Conservation (phyloP, 2,329 filamentous ascomycete species). For the Karstenula rhodostoma region DNA sequence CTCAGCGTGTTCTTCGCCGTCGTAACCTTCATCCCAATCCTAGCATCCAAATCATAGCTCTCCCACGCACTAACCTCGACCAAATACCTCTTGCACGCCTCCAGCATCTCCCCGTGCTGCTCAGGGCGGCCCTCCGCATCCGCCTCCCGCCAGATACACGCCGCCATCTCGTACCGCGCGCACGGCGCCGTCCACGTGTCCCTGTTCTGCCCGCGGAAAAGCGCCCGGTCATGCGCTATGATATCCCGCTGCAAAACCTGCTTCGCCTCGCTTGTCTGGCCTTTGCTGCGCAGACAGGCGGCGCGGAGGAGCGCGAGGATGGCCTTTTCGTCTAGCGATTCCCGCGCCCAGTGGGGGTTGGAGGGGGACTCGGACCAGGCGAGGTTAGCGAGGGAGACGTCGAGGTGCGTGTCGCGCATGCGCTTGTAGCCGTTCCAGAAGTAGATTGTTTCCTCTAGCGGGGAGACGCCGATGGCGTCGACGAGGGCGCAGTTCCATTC, state of each 20-base stretch:
- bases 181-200: constrained; percentile 78
- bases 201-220: constrained; percentile 66
- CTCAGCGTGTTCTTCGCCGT: constrained; percentile 72
- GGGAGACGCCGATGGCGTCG: constrained; percentile 82
- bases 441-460: constrained; percentile 89
- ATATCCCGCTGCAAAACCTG: constrained; percentile 69
- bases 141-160: constrained; percentile 77
- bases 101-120: constrained; percentile 56
- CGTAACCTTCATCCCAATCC: constrained; percentile 75
- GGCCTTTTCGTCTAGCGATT: constrained; percentile 67
- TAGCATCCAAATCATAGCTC: constrained; percentile 74
- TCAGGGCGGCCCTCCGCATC: constrained; percentile 48
- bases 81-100: constrained; percentile 71
- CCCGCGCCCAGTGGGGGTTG: constrained; percentile 60
- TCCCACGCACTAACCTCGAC: constrained; percentile 76
- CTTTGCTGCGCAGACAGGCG: constrained; percentile 65
- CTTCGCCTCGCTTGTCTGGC: constrained; percentile 70
- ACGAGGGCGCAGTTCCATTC: constrained; percentile 69
- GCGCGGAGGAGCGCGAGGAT: constrained; percentile 68
- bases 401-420: constrained; percentile 73
- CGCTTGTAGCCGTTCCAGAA: constrained; percentile 91
- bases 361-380: constrained; percentile 68
- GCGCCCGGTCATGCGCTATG: constrained; percentile 62
- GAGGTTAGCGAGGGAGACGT: constrained; percentile 69
- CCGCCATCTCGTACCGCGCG: constrained; percentile 86